A percentile compares a stretch with the other conserved stretches of the same genome.
These are phyloP conservation scores for Sordariomycetes sp. DNA, from an alignment of 2,329 filamentous ascomycete genomes.

Conservation along the genomic window DNA sequence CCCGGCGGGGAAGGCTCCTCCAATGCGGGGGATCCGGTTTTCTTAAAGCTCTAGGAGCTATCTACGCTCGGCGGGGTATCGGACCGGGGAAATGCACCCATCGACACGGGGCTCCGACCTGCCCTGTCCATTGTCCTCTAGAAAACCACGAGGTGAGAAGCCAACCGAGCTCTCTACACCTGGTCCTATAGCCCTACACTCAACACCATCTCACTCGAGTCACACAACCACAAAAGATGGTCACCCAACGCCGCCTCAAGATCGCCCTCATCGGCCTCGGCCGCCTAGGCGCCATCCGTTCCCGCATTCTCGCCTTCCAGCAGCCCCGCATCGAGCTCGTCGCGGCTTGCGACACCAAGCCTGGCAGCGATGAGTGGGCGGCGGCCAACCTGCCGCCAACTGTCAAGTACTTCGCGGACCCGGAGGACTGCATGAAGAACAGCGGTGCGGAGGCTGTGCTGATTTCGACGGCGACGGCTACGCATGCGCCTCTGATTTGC, in stretches of 20 bases:
- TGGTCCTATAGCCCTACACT: not conserved
- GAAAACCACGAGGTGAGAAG: not conserved
- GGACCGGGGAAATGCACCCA: not conserved
- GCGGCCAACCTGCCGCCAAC: conserved; percentile 14
- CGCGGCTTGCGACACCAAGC: conserved; percentile 18
- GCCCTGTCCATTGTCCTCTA: not conserved
- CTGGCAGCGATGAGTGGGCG: conserved; percentile 16
- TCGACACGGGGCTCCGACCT: not conserved
- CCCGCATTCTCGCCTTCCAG: conserved; percentile 17
- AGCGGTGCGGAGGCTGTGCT: conserved; percentile 14
- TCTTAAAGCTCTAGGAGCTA: not conserved
- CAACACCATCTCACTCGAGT: not conserved
- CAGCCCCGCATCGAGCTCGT: conserved; percentile 20
- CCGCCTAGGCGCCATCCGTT: conserved; percentile 15
- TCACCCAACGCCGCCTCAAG: conserved; percentile 8
- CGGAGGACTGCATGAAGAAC: conserved; percentile 14
- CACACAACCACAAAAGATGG: conserved; percentile 5
- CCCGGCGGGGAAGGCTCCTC: not conserved
- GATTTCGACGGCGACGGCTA: conserved; percentile 16
- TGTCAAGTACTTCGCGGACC: conserved; percentile 12
- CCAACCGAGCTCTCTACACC: not conserved
- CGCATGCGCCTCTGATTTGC: conserved; percentile 13
- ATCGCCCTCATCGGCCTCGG: conserved; percentile 14
- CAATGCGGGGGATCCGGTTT: not conserved
- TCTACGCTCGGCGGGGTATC: not conserved